Evolutionary conservation across 768 basidiomycete genomes (phyloP), one percentile per base, ranked within the genome.

Genomic region (Termitomyces sp.): DNA sequence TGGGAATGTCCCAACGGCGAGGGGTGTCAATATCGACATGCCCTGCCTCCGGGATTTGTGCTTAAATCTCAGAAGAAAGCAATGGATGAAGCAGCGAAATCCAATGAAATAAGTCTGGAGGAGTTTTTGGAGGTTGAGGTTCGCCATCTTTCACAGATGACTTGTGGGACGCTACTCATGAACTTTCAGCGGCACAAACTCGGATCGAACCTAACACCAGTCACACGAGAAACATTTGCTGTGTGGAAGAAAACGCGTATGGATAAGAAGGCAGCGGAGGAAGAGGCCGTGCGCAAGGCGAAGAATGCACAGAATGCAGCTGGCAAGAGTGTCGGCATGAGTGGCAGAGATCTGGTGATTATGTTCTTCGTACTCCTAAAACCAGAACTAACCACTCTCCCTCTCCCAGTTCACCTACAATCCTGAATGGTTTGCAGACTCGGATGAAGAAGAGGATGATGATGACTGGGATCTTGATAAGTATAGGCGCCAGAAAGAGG

Each of bases 61-160:
- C 84, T 98, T 65, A 97, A 91, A 72, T 92, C 93, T 3, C 93
- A 98, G 74, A 88, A 80, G 76, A 98, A 98, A 74, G 93, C 93
- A 4, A 76, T 84, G 41, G 95, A 94, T 55, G 95, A 95, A 15
- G 93, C 91, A 3, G 93, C 90, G 27, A 95, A 93, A 73, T 88
- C 90, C 5, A 89, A 91, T 58, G 77, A 80, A 52, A 98, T 99
- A 69, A 93, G 91, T 64, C 65, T 99, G 41, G 97, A 98, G 70
- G 97, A 98, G 65, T 99, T 99, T 78, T 71, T 99, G 58, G 97
- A 99, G 76, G 93, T 93, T 52, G 96, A 98, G 87, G 95, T 94
- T 65, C 57, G 79, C 65, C 30, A 52, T 41, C 42, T 22, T 53
- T 22, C 36, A 36, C 31, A 6, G 41, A 27, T 46, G 16, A 31